These are phyloP conservation scores for Dryas integrifolia DNA, from an alignment of 331 rosid genomes.

Conservation along the genomic window DNA sequence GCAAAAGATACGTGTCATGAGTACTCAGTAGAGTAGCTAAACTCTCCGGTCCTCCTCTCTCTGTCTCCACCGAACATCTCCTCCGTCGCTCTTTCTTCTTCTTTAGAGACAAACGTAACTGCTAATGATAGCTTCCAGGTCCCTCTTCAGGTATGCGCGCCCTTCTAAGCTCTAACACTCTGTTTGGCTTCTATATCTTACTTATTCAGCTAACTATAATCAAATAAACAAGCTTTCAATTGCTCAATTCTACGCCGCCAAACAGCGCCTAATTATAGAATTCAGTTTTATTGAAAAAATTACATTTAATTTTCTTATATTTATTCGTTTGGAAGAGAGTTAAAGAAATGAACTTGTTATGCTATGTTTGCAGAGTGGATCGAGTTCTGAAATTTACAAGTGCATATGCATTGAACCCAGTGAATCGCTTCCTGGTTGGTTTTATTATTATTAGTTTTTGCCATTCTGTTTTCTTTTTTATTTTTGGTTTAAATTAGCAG, in stretches of 20 bases:
- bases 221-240: background rate
- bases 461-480: background rate
- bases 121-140: constrained; percentile 48
- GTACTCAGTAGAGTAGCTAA: background rate
- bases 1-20: constrained; percentile 11
- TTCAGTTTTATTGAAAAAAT: background rate
- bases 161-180: background rate
- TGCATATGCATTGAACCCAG: constrained; percentile 29
- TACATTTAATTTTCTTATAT: background rate
- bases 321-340: background rate
- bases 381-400: constrained; percentile 46
- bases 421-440: constrained; percentile 42
- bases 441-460: background rate
- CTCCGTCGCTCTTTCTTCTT: background rate
- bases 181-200: constrained; percentile 1
- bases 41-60: background rate
- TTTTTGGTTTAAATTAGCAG: background rate
- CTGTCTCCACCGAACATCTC: background rate
- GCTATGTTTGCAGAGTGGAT: constrained; percentile 44
- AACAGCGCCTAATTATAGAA: background rate
- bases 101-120: background rate
- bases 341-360: background rate
- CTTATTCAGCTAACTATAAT: background rate
- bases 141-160: constrained; percentile 46
- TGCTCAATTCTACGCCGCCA: background rate